These are phyloP conservation scores for Dactylis glomerata DNA, from an alignment of 176 grass and related monocot species.

Conservation along the genomic window DNA sequence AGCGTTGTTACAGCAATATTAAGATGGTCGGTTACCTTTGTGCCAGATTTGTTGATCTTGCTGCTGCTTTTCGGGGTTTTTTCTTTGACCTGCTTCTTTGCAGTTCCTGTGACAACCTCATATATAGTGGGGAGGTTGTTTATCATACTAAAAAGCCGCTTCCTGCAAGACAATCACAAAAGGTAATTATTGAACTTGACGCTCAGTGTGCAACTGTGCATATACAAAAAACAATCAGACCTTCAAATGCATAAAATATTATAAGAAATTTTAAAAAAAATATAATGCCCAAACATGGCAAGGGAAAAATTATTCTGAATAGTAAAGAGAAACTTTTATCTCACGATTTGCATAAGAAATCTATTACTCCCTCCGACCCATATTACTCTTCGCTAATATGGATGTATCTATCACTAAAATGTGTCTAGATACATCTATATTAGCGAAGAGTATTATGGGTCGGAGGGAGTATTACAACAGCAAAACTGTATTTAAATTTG, in stretches of 20 bases:
- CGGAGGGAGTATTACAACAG: no score
- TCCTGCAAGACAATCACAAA: constrained; percentile 57
- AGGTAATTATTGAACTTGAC: neutral
- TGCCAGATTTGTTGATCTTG: constrained; percentile 76
- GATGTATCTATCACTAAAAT: no score
- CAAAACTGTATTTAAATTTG: neutral
- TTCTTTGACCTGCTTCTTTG: constrained; percentile 83
- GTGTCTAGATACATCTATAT: no score
- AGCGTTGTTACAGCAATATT: constrained; percentile 18
- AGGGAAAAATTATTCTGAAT: neutral
- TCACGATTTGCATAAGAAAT: neutral
- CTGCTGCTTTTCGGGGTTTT: constrained; percentile 67
- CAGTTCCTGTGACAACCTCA: constrained; percentile 88
- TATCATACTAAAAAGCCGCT: constrained; percentile 87
- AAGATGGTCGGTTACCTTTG: constrained; percentile 50
- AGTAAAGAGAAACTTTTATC: neutral
- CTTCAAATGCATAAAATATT: neutral
- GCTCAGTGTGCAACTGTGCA: neutral
- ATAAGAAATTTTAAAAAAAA: neutral
- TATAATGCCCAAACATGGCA: neutral
- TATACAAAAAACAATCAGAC: neutral
- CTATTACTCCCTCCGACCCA: no score
- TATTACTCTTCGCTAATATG: no score
- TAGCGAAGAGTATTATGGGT: no score
- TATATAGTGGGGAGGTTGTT: constrained; percentile 95